A percentile compares a stretch with the other conserved stretches of the same genome.
Conservation (phyloP, 306 rosid genomes). For the Gastrolobium villosum region DNA sequence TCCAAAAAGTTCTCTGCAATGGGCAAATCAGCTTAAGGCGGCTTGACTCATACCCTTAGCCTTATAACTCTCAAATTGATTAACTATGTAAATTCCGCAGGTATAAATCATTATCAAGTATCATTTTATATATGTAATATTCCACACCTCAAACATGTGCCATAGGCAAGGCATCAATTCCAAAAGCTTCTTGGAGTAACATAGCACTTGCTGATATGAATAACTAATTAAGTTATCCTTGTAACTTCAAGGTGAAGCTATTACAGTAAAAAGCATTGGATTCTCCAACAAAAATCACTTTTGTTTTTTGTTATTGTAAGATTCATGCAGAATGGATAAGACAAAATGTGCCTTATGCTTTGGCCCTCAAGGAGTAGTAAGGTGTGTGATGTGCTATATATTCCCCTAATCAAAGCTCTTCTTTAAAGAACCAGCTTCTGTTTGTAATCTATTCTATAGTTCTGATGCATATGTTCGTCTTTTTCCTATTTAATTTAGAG, state of each 20-base stretch:
- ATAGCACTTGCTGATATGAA: slow-evolving; percentile 43
- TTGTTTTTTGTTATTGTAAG: slow-evolving; percentile 51
- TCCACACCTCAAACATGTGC: slow-evolving; percentile 55
- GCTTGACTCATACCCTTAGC: slow-evolving; percentile 32
- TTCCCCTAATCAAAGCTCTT: slow-evolving; percentile 54
- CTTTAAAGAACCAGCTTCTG: slow-evolving; percentile 62
- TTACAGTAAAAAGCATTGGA: slow-evolving; percentile 71
- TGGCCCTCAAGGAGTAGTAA: slow-evolving; percentile 49
- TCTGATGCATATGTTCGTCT: slow-evolving; percentile 38
- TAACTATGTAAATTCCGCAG: slow-evolving; percentile 30
- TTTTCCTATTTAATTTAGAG: slow-evolving; percentile 26
- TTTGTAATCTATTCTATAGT: slow-evolving; percentile 41
- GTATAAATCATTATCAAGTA: slow-evolving; percentile 55
- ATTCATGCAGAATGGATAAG: slow-evolving; percentile 72
- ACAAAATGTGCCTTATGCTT: slow-evolving; percentile 71
- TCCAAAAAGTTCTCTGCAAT: slow-evolving; percentile 43
- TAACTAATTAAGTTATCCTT: slow-evolving; percentile 40
- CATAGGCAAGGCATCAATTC: slow-evolving; percentile 57
- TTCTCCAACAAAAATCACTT: slow-evolving; percentile 68
- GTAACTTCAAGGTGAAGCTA: slow-evolving; percentile 71
- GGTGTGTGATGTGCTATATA: slow-evolving; percentile 53
- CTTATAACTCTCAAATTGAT: slow-evolving; percentile 40
- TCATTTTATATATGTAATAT: slow-evolving; percentile 37
- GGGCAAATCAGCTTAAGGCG: slow-evolving; percentile 39
- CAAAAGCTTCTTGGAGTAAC: slow-evolving; percentile 43